These are phyloP conservation scores for Diaporthe ilicicola DNA, from an alignment of 2,329 filamentous ascomycete species.

Conservation along the genomic window DNA sequence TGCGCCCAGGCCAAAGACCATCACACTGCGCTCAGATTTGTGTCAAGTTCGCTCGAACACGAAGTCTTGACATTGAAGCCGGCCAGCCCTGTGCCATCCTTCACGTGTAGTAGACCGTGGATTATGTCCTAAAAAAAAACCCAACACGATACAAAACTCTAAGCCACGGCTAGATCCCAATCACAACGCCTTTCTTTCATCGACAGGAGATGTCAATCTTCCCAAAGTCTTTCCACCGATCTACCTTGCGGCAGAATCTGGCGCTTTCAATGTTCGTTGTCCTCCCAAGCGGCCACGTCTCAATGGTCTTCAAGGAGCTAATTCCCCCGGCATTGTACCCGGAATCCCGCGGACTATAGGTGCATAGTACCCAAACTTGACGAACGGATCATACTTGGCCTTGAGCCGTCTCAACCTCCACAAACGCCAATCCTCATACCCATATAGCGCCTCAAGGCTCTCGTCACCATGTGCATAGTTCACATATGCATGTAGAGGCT, in stretches of 20 bases:
- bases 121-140: too few relatives aligned
- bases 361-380: slow-evolving; percentile 4
- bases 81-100: background rate
- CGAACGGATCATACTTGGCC: slow-evolving; percentile 44
- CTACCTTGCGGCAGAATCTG: too few relatives aligned
- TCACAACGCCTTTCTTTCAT: background rate
- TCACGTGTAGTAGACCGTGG: too few relatives aligned
- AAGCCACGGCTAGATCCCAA: background rate
- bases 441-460: slow-evolving; percentile 40
- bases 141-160: too few relatives aligned
- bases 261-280: background rate
- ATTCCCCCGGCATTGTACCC: background rate
- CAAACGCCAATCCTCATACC: slow-evolving; percentile 44
- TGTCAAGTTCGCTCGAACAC: background rate
- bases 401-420: slow-evolving; percentile 43
- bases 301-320: background rate
- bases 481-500: slow-evolving; percentile 22
- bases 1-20: background rate
- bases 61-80: background rate
- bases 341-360: background rate
- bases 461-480: slow-evolving; percentile 29
- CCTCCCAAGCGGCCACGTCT: background rate
- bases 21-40: background rate
- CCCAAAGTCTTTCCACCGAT: too few relatives aligned
- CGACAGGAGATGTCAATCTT: background rate